Conservation (phyloP, 768 basidiomycete species). For the Termitomyces sp. region DNA sequence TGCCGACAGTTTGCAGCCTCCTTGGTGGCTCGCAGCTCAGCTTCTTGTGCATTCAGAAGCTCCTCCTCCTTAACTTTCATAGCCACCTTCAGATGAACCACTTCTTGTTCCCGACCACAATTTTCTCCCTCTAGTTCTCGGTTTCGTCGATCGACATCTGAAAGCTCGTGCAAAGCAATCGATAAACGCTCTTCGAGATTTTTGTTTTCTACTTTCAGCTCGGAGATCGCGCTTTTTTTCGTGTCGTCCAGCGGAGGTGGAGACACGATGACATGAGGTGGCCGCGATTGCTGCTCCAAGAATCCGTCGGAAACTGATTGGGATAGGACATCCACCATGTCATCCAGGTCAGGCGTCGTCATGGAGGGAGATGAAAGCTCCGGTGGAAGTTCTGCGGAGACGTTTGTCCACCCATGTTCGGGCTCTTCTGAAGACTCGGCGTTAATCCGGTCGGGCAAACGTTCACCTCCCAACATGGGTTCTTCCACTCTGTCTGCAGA, state of each 20-base stretch:
- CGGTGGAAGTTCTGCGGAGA: neutral
- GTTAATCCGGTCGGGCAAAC: neutral
- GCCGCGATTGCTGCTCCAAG: neutral
- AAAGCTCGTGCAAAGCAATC: constrained; percentile 2
- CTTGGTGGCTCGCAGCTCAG: neutral
- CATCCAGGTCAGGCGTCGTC: neutral
- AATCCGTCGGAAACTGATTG: neutral
- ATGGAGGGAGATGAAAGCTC: neutral
- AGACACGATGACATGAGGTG: neutral
- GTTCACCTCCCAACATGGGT: neutral
- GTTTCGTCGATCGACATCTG: constrained; percentile 1
- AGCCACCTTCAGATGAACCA: neutral
- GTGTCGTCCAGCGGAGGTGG: no score
- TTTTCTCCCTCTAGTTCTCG: constrained; percentile 9
- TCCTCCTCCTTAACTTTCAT: neutral
- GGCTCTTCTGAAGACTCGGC: neutral
- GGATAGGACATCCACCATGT: neutral
- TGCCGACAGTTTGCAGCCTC: neutral
- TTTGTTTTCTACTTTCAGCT: neutral
- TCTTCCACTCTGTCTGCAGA: neutral
- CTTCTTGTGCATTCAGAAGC: neutral
- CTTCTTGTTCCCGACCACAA: neutral
- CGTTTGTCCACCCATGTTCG: neutral
- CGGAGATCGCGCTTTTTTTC: neutral
- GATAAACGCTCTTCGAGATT: neutral